phyloP scores from a whole-genome alignment of 2,329 filamentous ascomycete species.

The Cadophora gregata region DNA sequence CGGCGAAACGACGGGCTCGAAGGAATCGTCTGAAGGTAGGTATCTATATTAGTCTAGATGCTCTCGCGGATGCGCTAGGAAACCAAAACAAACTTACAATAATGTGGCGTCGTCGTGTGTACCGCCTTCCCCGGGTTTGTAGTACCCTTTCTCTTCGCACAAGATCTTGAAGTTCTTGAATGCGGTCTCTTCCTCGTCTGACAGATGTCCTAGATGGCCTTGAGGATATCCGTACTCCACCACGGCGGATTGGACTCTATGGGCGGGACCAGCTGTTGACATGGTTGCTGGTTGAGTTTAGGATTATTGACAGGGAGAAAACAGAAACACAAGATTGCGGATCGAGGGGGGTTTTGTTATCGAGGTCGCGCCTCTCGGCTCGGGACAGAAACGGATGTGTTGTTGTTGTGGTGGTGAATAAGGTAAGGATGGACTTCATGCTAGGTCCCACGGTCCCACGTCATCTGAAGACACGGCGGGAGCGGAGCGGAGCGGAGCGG shows the following conservation, averaged over 20 bases:
- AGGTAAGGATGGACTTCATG: not conserved
- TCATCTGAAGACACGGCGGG: conserved; percentile 12
- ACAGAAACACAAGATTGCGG: not conserved
- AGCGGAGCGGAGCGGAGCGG: too few species aligned
- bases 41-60: not conserved
- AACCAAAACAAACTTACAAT: conserved; percentile 56
- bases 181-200: conserved; percentile 67
- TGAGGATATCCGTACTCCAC: conserved; percentile 65
- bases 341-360: conserved; percentile 2
- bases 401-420: not conserved
- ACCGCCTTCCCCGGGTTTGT: conserved; percentile 56
- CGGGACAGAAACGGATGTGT: not conserved
- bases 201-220: conserved; percentile 84
- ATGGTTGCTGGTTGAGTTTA: conserved; percentile 24
- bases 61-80: not conserved
- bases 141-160: conserved; percentile 69
- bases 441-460: conserved; percentile 20
- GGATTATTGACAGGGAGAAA: conserved; percentile 1
- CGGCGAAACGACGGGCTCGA: conserved; percentile 81
- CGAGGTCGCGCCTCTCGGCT: conserved; percentile 4
- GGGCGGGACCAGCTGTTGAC: conserved; percentile 41
- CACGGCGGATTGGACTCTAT: conserved; percentile 44
- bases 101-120: conserved; percentile 76
- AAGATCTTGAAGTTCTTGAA: conserved; percentile 75
- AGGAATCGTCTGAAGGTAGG: conserved; percentile 72